Evolutionary conservation across 768 basidiomycete genomes (phyloP).

Genomic region (Russula ochroleuca): DNA sequence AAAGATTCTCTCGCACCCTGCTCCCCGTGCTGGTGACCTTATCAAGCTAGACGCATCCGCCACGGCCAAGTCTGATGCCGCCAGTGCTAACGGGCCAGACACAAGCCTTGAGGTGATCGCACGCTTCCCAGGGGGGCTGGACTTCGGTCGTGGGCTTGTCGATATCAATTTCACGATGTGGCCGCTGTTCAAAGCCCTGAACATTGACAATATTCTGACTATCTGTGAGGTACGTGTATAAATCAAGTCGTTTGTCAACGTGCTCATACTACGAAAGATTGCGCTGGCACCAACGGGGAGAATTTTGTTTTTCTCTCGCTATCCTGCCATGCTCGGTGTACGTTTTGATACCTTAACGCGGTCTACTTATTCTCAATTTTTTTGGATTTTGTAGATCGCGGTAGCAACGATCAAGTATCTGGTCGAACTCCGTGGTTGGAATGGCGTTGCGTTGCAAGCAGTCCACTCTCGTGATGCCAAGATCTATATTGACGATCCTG

Average conservation of each 20-base stretch:
- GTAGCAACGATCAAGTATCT: conserved; percentile 90
- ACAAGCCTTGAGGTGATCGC: conserved; percentile 76
- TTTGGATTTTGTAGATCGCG: conserved; percentile 51
- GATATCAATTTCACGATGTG: conserved; percentile 97
- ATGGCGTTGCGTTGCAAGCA: conserved; percentile 75
- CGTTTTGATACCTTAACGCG: conserved; percentile 24
- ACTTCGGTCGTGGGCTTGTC: conserved; percentile 86
- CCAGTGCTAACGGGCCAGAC: conserved; percentile 34
- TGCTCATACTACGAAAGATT: conserved; percentile 44
- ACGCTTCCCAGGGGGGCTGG: conserved; percentile 88
- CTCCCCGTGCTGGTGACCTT: conserved; percentile 81
- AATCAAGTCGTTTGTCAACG: not conserved
- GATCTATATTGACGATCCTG: conserved; percentile 93
- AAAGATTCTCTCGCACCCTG: conserved; percentile 82
- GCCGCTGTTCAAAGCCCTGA: conserved; percentile 90
- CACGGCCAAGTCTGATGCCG: conserved; percentile 48
- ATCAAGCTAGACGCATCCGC: conserved; percentile 78
- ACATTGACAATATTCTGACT: conserved; percentile 89
- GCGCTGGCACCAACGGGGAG: conserved; percentile 85
- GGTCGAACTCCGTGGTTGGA: conserved; percentile 91
- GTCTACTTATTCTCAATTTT: not conserved
- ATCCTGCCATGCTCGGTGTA: conserved; percentile 88
- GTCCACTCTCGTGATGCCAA: conserved; percentile 88
- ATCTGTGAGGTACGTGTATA: conserved; percentile 68
- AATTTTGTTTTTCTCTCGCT: conserved; percentile 81